Conservation (phyloP, 345 rosid genomes). For the Pistacia integerrima region DNA sequence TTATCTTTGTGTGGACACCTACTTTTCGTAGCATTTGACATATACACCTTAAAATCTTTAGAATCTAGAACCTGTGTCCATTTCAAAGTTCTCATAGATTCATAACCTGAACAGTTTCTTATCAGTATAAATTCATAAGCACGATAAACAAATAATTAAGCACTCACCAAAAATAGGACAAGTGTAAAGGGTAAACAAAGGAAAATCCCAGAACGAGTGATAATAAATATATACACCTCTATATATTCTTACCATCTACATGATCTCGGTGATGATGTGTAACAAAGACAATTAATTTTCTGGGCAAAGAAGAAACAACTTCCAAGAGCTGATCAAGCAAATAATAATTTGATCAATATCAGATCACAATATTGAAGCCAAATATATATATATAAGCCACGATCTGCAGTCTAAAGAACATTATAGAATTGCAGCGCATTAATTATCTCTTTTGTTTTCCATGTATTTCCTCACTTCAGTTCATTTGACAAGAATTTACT, state of each 20-base stretch:
- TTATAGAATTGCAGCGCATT: not conserved
- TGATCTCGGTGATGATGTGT: conserved; percentile 93
- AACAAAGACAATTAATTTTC: conserved; percentile 71
- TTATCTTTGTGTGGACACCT: not conserved
- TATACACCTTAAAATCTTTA: not conserved
- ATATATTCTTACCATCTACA: conserved; percentile 61
- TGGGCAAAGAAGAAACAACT: conserved; percentile 68
- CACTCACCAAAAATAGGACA: not conserved
- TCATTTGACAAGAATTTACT: not conserved
- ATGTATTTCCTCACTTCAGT: not conserved
- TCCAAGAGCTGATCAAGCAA: conserved; percentile 59
- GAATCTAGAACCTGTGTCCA: not conserved
- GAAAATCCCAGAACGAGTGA: not conserved
- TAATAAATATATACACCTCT: not conserved
- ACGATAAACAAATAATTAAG: not conserved
- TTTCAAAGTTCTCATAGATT: not conserved
- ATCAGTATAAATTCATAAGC: not conserved
- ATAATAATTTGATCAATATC: conserved; percentile 19
- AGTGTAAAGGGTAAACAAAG: not conserved
- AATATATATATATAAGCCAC: conserved; percentile 9
- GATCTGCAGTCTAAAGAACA: not conserved
- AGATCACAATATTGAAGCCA: conserved; percentile 1
- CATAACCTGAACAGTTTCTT: not conserved
- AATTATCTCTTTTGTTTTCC: not conserved
- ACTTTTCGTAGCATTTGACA: conserved; percentile 2